Conservation (phyloP, 2,329 filamentous ascomycete species). For the Phialophora expanda region DNA sequence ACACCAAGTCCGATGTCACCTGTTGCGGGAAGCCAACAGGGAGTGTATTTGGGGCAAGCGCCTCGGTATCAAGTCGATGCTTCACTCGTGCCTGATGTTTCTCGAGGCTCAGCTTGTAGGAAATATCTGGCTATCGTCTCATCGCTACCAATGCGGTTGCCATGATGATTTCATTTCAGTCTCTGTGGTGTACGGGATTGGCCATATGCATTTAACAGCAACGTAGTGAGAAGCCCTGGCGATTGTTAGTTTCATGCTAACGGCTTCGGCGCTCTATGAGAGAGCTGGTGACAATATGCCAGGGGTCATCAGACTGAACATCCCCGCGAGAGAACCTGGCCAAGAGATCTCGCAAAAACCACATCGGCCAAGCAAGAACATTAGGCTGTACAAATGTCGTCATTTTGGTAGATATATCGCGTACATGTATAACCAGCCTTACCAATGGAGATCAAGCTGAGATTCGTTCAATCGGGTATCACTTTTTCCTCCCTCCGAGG, state of each 20-base stretch:
- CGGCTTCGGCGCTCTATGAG: neutral
- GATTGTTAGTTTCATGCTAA: neutral
- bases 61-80: conserved; percentile 34
- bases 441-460: neutral
- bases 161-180: neutral
- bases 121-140: conserved; percentile 43
- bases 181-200: neutral
- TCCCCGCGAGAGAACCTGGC: neutral
- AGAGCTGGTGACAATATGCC: neutral
- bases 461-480: neutral
- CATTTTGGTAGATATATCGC: neutral
- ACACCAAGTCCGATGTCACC: conserved; percentile 53
- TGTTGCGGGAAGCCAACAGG: conserved; percentile 51
- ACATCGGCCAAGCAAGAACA: neutral
- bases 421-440: neutral
- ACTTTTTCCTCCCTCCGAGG: neutral
- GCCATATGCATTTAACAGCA: neutral
- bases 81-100: conserved; percentile 40
- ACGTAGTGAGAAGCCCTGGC: neutral
- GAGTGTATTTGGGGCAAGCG: conserved; percentile 39
- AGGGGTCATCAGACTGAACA: neutral
- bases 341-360: neutral
- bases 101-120: conserved; percentile 41
- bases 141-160: conserved; percentile 9
- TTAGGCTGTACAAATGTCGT: neutral